These are phyloP conservation scores for Quercus phellos DNA, from an alignment of 331 rosid species.

Conservation along the genomic window DNA sequence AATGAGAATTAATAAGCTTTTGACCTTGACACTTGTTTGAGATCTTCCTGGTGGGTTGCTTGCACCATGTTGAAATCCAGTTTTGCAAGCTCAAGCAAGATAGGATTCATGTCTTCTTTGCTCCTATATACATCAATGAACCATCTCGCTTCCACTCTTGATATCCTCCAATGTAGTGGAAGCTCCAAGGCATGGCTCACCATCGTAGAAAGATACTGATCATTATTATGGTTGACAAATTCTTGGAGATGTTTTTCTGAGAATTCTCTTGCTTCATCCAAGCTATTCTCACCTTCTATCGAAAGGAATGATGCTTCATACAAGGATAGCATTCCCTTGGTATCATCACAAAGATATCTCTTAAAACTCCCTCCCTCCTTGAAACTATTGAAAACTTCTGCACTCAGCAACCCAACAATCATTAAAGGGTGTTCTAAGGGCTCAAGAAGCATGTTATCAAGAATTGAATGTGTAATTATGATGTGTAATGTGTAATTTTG, in stretches of 20 bases:
- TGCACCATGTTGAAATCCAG: no score
- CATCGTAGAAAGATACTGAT: neutral
- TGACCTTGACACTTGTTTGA: neutral
- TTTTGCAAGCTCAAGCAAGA: no score
- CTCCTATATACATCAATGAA: no score
- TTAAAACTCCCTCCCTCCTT: conserved; percentile 8
- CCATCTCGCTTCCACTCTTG: no score
- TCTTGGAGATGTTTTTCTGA: conserved; percentile 6
- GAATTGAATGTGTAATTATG: no score
- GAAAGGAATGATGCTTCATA: conserved; percentile 31
- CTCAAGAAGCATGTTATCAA: no score
- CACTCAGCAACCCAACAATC: neutral
- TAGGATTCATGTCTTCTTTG: no score
- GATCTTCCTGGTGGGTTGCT: no score
- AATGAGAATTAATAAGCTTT: conserved; percentile 21
- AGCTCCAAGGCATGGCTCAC: conserved; percentile 28
- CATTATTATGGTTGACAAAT: neutral
- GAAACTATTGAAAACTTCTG: conserved; percentile 23
- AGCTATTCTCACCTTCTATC: conserved; percentile 9
- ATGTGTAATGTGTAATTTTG: no score
- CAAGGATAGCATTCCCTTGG: conserved; percentile 10
- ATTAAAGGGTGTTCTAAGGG: no score
- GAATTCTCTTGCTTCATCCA: conserved; percentile 31
- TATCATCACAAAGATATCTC: neutral
- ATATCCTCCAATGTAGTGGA: conserved; percentile 22